A percentile compares a stretch with the other conserved stretches of the same genome.
These are phyloP conservation scores for Micractinium conductrix DNA, from an alignment of 139 green algal species.

Conservation along the genomic window DNA sequence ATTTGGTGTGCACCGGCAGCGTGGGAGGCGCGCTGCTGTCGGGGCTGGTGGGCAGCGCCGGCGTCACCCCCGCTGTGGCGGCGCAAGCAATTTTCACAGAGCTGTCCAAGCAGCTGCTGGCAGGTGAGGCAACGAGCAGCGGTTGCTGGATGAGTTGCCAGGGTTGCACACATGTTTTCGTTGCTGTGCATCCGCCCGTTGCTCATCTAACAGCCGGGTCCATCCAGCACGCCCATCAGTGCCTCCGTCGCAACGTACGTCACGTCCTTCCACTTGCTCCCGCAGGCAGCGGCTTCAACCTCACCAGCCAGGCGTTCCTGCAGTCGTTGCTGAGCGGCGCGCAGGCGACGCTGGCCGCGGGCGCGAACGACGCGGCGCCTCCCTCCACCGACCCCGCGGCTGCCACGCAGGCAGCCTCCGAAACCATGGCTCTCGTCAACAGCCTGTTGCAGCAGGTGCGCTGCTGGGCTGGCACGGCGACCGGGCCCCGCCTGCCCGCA, in stretches of 20 bases:
- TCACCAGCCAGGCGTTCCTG: not conserved
- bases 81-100: not conserved
- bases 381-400: not conserved
- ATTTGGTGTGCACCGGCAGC: conserved; percentile 27
- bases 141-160: too few species aligned
- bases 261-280: not conserved
- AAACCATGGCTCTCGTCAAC: not conserved
- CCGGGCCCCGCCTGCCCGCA: too few species aligned
- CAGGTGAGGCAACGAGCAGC: too few species aligned
- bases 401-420: not conserved
- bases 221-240: not conserved
- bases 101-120: conserved; percentile 4
- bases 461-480: too few species aligned
- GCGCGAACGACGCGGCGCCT: too few species aligned
- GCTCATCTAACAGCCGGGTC: not conserved
- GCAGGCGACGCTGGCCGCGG: not conserved
- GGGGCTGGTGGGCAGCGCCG: not conserved
- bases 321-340: not conserved
- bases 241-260: too few species aligned
- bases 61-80: not conserved
- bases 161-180: too few species aligned
- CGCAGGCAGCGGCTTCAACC: conserved; percentile 24
- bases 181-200: too few species aligned
- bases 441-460: conserved; percentile 29
- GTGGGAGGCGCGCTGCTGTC: not conserved